Evolutionary conservation across 148 eudicot species (phyloP).

Genomic region (Camellia lanceoleosa): DNA sequence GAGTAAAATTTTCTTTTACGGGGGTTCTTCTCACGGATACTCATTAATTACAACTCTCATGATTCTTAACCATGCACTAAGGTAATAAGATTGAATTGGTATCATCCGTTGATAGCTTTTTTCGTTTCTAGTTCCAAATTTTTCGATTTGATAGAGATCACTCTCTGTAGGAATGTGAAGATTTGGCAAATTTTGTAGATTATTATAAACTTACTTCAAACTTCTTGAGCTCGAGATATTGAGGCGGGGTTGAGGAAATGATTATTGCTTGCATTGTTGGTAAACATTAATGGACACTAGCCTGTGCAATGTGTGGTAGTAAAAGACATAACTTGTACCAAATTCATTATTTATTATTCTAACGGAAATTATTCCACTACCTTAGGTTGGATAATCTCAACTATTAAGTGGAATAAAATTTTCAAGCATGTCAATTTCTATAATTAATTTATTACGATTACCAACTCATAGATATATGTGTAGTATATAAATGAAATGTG

Average conservation of each 20-base stretch:
- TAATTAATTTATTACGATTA: too few relatives aligned
- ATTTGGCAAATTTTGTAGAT: neutral
- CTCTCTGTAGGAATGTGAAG: neutral
- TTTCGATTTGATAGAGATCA: neutral
- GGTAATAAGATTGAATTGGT: conserved; percentile 40
- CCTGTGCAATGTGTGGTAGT: neutral
- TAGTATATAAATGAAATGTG: neutral
- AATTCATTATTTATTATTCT: neutral
- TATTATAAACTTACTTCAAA: neutral
- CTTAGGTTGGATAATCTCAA: too few relatives aligned
- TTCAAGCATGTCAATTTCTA: too few relatives aligned
- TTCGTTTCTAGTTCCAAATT: neutral
- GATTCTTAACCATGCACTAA: conserved; percentile 97
- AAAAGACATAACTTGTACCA: neutral
- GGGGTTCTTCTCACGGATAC: conserved; percentile 97
- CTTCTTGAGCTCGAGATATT: neutral
- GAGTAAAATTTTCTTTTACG: conserved; percentile 31
- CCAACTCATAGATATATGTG: too few relatives aligned
- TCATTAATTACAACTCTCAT: conserved; percentile 77
- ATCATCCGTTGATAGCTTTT: neutral
- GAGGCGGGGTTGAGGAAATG: neutral
- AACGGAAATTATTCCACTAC: too few relatives aligned
- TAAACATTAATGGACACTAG: neutral
- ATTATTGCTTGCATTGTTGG: neutral
- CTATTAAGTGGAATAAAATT: neutral